Conservation (phyloP, 2,329 filamentous ascomycete species). For the Penicillium sp. region DNA sequence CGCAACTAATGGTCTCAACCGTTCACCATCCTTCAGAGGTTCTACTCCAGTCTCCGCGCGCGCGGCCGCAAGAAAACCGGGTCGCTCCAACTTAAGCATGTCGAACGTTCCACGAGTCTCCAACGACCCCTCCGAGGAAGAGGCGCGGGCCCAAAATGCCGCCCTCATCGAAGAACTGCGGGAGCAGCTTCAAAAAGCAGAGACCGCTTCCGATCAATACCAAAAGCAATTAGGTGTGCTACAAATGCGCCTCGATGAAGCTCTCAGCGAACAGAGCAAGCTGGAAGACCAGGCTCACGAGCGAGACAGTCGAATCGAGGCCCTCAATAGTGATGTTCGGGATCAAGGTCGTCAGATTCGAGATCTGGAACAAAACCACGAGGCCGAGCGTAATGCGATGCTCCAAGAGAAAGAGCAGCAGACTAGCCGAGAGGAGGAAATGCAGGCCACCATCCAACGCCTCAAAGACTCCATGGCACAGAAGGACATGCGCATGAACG, state of each 20-base stretch:
- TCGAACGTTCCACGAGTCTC: conserved; percentile 47
- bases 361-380: conserved; percentile 90
- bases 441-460: conserved; percentile 86
- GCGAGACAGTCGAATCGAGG: conserved; percentile 78
- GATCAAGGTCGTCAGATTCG: conserved; percentile 80
- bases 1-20: conserved; percentile 52
- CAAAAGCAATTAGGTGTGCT: conserved; percentile 83
- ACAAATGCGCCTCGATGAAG: conserved; percentile 83
- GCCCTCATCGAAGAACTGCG: conserved; percentile 82
- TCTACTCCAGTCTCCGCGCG: conserved; percentile 67
- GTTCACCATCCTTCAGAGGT: conserved; percentile 66
- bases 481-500: conserved; percentile 60
- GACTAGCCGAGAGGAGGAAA: conserved; percentile 79
- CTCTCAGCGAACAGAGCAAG: conserved; percentile 77
- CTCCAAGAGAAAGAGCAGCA: conserved; percentile 92
- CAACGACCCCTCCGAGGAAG: conserved; percentile 62
- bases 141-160: conserved; percentile 76
- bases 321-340: conserved; percentile 79
- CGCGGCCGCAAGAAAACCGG: conserved; percentile 65
- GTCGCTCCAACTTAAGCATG: conserved; percentile 46
- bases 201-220: conserved; percentile 74
- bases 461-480: conserved; percentile 87
- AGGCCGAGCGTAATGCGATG: conserved; percentile 82
- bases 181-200: conserved; percentile 77
- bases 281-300: conserved; percentile 88